Evolutionary conservation across 2,329 filamentous ascomycete genomes (phyloP), one percentile per base, ranked within the genome.

Genomic region (Corinectria fuckeliana): DNA sequence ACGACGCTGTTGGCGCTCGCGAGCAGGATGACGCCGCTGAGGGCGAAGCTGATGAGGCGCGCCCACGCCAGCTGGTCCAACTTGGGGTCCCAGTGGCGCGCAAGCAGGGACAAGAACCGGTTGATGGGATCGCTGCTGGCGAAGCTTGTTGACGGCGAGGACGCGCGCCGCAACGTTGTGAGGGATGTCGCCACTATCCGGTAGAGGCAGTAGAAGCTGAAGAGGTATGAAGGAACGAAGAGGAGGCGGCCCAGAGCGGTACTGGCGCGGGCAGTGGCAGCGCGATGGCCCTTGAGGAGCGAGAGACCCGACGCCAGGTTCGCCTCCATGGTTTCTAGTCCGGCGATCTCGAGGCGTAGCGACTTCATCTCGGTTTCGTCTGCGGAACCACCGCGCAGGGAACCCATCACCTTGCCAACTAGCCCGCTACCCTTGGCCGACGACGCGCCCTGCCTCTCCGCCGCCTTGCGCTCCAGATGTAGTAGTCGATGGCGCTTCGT

Each of bases 61-160:
- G 91, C 89, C 91, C 92, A 96, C 9, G 91, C 90, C 10, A 87
- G 84, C 70, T 92, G 91, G 76, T 96, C 91, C 23, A 96, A 84
- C 60, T 88, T 86, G 3, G 91, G 91, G 71, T 96, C 91, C 85
- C 91, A 93, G 77, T 96, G 91, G 56, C 90, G 89, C 4, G 91
- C 91, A 16, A 96, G 78, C 11, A 96, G 82, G 5, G 91, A 91
- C 8, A 96, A 85, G 61, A 94, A 83, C 64, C 92, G 90, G 77
- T 91, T 96, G 72, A 96, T 91, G 1, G 92, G 92, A 72, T 96
- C 93, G 14, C 88, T 88, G 52, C 86, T 86, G 25, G 89, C 84
- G 75, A 92, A 89, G 63, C 73, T 76, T 34, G 85, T 78, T 14
- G 73, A 71, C 1, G 73, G 73, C 3, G 72, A 74, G 14, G 66